Conservation (phyloP, 257 asterid species). For the Lavandula angustifolia region DNA sequence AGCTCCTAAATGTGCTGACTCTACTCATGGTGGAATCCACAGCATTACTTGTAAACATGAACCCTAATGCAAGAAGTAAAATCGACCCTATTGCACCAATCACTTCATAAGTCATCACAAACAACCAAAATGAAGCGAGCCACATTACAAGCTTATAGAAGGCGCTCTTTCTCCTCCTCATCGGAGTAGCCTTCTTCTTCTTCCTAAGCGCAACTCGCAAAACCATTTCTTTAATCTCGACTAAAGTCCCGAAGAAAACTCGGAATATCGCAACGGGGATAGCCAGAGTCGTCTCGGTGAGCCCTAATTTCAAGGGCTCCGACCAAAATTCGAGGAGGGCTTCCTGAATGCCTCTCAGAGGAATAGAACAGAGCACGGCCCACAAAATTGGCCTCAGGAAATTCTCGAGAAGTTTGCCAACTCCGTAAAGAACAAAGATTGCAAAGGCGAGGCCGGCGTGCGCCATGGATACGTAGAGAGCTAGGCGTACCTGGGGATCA, state of each 20-base stretch:
- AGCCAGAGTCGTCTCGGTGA: slow-evolving; percentile 84
- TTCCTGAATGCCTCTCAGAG: slow-evolving; percentile 84
- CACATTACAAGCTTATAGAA: slow-evolving; percentile 64
- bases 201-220: slow-evolving; percentile 50
- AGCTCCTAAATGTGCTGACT: slow-evolving; percentile 70
- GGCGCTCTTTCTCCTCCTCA: slow-evolving; percentile 65
- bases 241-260: slow-evolving; percentile 70
- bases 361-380: slow-evolving; percentile 95
- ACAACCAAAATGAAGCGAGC: slow-evolving; percentile 87
- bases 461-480: slow-evolving; percentile 96
- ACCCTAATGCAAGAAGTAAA: slow-evolving; percentile 63
- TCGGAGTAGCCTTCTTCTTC: slow-evolving; percentile 36
- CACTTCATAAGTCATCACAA: slow-evolving; percentile 73
- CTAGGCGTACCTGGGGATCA: slow-evolving; percentile 95
- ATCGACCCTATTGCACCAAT: slow-evolving; percentile 66
- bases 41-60: slow-evolving; percentile 55
- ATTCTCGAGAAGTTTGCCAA: slow-evolving; percentile 75
- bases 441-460: slow-evolving; percentile 81
- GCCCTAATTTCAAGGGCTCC: slow-evolving; percentile 78
- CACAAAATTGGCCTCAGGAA: slow-evolving; percentile 82
- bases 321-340: slow-evolving; percentile 89
- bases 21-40: slow-evolving; percentile 77
- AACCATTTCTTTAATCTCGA: slow-evolving; percentile 61
- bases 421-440: slow-evolving; percentile 63
- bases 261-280: slow-evolving; percentile 79